These are phyloP conservation scores for Vitis hybrid DNA, from an alignment of 177 flowering plant species.

Conservation along the genomic window DNA sequence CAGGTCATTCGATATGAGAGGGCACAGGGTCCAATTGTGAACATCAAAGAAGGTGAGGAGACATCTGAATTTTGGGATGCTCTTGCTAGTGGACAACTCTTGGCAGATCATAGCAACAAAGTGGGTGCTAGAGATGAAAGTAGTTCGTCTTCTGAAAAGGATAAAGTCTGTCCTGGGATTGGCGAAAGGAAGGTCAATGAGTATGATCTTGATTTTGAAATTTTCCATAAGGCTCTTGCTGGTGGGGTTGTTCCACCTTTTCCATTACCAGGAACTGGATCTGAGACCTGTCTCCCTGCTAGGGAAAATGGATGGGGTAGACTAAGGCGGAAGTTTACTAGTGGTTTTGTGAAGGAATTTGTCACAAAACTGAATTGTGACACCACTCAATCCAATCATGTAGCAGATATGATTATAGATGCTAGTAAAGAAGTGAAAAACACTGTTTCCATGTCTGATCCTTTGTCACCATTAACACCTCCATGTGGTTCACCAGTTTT, in stretches of 20 bases:
- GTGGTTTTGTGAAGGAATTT: conserved; percentile 50
- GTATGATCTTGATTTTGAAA: conserved; percentile 62
- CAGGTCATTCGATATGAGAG: conserved; percentile 67
- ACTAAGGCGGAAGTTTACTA: conserved; percentile 46
- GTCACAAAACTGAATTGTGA: conserved; percentile 25
- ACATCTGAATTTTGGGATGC: conserved; percentile 62
- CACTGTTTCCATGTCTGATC: conserved; percentile 18
- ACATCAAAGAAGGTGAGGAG: conserved; percentile 59
- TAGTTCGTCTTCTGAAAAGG: conserved; percentile 2
- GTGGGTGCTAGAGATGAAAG: conserved; percentile 7
- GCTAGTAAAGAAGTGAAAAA: conserved; percentile 23
- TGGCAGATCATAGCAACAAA: conserved; percentile 20
- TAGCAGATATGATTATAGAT: conserved; percentile 22
- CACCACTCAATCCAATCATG: conserved; percentile 11
- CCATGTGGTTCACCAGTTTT: conserved; percentile 42
- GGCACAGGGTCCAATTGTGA: conserved; percentile 43
- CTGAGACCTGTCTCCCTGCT: conserved; percentile 60
- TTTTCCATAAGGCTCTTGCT: conserved; percentile 53
- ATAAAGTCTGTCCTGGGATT: conserved; percentile 12
- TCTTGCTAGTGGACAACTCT: conserved; percentile 25
- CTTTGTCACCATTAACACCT: conserved; percentile 24
- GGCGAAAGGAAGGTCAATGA: conserved; percentile 42
- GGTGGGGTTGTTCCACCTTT: conserved; percentile 73
- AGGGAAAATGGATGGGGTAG: conserved; percentile 64
- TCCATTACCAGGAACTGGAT: conserved; percentile 35